Conservation (phyloP, 345 rosid genomes). For the Clarkia xantiana region DNA sequence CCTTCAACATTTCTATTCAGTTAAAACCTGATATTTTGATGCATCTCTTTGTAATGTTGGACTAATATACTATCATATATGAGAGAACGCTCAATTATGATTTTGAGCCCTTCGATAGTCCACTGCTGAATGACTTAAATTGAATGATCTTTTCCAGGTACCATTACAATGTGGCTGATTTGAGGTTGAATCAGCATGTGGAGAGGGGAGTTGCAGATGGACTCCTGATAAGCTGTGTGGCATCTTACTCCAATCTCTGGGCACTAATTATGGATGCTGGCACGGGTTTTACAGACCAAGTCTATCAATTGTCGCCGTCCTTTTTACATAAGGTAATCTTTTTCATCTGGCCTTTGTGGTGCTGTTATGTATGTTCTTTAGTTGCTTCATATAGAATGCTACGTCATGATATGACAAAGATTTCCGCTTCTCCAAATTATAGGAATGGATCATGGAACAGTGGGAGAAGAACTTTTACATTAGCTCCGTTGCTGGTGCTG, state of each 20-base stretch:
- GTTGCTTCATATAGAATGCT: neutral
- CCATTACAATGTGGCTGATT: conserved; percentile 93
- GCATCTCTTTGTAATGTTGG: no score
- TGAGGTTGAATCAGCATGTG: conserved; percentile 78
- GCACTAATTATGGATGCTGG: conserved; percentile 98
- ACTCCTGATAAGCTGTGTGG: conserved; percentile 74
- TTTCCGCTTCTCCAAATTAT: conserved; percentile 5
- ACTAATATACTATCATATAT: no score
- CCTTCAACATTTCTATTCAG: no score
- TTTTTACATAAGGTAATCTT: conserved; percentile 72
- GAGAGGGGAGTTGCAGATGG: conserved; percentile 94
- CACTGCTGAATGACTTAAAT: conserved; percentile 6
- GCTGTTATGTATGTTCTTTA: neutral
- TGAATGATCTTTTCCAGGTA: conserved; percentile 35
- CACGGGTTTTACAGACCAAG: conserved; percentile 76
- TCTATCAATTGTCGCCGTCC: conserved; percentile 66
- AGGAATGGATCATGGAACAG: conserved; percentile 99
- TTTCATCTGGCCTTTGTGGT: conserved; percentile 4
- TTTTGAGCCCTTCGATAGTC: no score
- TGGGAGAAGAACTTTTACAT: conserved; percentile 97
- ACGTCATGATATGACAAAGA: no score
- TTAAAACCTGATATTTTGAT: no score
- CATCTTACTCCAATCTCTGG: conserved; percentile 91
- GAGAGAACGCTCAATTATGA: no score
- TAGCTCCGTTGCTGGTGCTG: conserved; percentile 85